Percentiles rank a stretch among this genome's conserved stretches.
Conservation (phyloP, 108 stramenopile species). For the Chaetoceros tenuissimus region DNA sequence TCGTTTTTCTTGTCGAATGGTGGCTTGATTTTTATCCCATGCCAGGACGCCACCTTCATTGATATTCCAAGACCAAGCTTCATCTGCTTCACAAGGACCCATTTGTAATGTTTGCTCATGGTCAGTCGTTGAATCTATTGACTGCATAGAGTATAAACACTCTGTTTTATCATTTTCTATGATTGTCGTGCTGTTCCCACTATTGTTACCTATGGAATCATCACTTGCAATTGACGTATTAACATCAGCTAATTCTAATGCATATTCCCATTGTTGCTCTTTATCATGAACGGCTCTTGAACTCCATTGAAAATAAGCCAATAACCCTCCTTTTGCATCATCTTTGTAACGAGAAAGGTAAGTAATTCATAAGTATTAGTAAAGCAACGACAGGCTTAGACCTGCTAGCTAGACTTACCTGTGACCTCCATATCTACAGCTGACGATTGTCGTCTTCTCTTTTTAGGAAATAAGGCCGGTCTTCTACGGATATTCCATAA, state of each 20-base stretch:
- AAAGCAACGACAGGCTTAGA: too few species aligned
- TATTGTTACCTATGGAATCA: background rate
- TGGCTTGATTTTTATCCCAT: slow-evolving; percentile 11
- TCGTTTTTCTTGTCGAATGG: slow-evolving; percentile 13
- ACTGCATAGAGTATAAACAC: background rate
- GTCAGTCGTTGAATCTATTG: background rate
- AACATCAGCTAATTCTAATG: background rate
- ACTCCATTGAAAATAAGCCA: background rate
- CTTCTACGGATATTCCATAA: slow-evolving; percentile 44
- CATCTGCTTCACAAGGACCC: slow-evolving; percentile 42
- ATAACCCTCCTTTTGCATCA: too few species aligned
- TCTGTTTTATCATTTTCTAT: background rate
- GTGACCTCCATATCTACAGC: background rate
- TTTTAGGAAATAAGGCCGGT: slow-evolving; percentile 5
- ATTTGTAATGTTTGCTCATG: slow-evolving; percentile 18
- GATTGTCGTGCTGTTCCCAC: background rate
- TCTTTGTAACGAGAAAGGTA: too few species aligned
- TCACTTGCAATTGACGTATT: background rate
- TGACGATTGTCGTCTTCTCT: background rate
- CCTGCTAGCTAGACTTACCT: too few species aligned
- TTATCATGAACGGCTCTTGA: background rate
- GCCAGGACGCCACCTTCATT: slow-evolving; percentile 42
- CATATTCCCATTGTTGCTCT: background rate
- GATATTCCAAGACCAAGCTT: slow-evolving; percentile 62
- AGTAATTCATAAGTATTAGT: too few species aligned